Percentiles rank a stretch among this genome's conserved stretches.
These are phyloP conservation scores for Massariosphaeria phaeospora DNA, from an alignment of 495 filamentous ascomycete species.

Conservation along the genomic window DNA sequence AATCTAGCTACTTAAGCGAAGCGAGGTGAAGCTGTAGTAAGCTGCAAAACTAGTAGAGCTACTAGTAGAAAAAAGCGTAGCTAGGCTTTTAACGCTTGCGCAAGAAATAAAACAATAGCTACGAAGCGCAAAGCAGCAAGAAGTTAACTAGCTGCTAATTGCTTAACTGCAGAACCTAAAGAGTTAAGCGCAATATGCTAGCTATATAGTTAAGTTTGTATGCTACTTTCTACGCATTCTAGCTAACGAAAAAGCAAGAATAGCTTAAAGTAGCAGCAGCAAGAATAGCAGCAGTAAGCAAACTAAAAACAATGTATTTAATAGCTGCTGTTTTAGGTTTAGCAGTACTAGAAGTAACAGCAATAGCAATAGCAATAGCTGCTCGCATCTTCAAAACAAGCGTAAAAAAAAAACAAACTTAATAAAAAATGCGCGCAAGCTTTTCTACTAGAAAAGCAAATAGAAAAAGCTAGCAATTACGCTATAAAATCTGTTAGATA, in stretches of 20 bases:
- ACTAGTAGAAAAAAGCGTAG: slow-evolving; percentile 5
- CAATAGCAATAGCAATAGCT: background rate
- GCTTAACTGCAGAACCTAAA: slow-evolving; percentile 4
- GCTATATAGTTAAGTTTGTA: slow-evolving; percentile 5
- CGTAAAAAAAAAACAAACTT: background rate
- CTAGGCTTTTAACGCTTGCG: slow-evolving; percentile 8
- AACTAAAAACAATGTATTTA: background rate
- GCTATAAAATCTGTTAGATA: background rate
- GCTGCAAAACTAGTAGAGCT: background rate
- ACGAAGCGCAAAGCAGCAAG: background rate
- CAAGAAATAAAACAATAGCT: slow-evolving; percentile 11
- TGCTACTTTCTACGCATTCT: slow-evolving; percentile 10
- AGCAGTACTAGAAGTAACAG: slow-evolving; percentile 4
- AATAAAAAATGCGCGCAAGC: slow-evolving; percentile 4
- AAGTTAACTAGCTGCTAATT: slow-evolving; percentile 6
- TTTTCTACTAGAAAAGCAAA: background rate
- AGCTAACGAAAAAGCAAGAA: background rate
- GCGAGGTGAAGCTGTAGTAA: slow-evolving; percentile 1
- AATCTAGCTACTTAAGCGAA: slow-evolving; percentile 1
- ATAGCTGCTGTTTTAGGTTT: background rate
- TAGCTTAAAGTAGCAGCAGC: background rate
- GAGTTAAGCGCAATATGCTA: slow-evolving; percentile 3
- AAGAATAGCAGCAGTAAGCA: background rate
- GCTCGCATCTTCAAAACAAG: background rate
- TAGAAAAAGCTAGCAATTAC: background rate